phyloP scores from a whole-genome alignment of 805 yeast genomes.

The Kockiozyma suomiensis region DNA sequence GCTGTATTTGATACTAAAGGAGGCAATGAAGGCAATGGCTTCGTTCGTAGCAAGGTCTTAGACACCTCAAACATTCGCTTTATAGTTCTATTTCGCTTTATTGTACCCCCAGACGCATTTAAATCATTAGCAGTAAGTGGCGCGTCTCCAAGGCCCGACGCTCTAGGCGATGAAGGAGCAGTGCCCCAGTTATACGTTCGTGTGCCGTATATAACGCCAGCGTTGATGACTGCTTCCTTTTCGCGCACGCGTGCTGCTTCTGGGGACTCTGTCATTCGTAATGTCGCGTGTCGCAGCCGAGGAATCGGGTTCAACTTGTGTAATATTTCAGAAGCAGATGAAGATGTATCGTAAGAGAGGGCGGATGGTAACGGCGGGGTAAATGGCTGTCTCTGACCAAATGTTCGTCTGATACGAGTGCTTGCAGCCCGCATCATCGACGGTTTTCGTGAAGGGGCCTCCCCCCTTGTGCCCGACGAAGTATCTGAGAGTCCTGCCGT shows the following conservation, averaged over 20 bases:
- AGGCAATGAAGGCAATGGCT: constrained; percentile 17
- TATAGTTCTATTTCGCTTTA: constrained; percentile 4
- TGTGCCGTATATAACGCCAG: constrained; percentile 49
- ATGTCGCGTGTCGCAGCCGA: constrained; percentile 8
- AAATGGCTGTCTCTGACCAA: background rate
- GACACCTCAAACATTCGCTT: constrained; percentile 15
- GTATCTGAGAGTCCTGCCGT: constrained; percentile 1
- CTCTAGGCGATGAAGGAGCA: background rate
- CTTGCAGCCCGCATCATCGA: constrained; percentile 3
- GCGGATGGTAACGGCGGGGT: background rate
- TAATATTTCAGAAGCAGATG: background rate
- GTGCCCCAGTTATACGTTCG: constrained; percentile 55
- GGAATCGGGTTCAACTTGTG: constrained; percentile 13
- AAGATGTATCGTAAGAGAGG: background rate
- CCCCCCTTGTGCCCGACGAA: background rate
- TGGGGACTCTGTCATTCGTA: constrained; percentile 11
- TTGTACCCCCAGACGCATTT: background rate
- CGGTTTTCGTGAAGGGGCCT: background rate
- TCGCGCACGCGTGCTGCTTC: constrained; percentile 13
- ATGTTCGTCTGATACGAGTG: background rate
- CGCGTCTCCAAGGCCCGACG: background rate
- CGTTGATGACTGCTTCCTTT: constrained; percentile 24
- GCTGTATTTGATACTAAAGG: background rate
- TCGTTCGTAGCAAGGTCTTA: constrained; percentile 5
- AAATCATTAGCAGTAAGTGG: too few species aligned